Base-by-base conservation (phyloP, 1,139 yeast species). In the Scheffersomyces quercinus region DNA sequence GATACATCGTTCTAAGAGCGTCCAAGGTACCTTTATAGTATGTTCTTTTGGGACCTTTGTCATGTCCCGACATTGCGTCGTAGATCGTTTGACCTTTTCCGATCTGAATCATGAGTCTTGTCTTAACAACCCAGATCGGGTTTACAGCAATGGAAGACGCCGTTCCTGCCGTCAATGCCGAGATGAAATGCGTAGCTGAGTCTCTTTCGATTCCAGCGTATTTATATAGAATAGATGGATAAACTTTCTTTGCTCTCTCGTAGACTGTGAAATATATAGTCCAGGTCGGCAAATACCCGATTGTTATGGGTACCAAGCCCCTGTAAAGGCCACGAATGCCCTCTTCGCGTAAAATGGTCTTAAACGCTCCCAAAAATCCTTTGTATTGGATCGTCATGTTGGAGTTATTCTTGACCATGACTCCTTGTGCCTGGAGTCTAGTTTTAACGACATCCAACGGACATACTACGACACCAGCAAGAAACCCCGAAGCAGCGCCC, bases 271-370 rank as follows among this genome's bases (percentile, higher is more conserved):
- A 95, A 64, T 95, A 93, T 38, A 93, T 88, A 68, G 91, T 90
- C 99, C 99, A 93, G 0, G 98, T 90, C 5, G 99, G 99, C 53
- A 95, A 81, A 65, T 93, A 93, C 0, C 99, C 99, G 42, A 93
- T 68, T 1, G 95, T 79, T 32, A 93, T 89, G 9, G 99, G 98
- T 1, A 85, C 87, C 14, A 95, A 68, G 3, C 99, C 99, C 49
- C 96, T 72, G 62, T 95, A 95, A 15, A 93, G 73, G 0, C 99
- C 98, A 35, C 81, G 65, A 1, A 82, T 55, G 2, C 97, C 97
- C 66, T 91, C 98, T 44, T 90, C 90, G 42, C 66, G 62, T 45
- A 81, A 66, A 35, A 90, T 88, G 7, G 84, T 75, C 35, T 71
- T 62, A 58, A 89, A 70, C 0, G 95, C 86, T 43, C 57, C 52